A percentile compares a stretch with the other conserved stretches of the same genome.
Evolutionary conservation across 805 yeast species (phyloP).

Genomic region (Spathaspora gorwiae): DNA sequence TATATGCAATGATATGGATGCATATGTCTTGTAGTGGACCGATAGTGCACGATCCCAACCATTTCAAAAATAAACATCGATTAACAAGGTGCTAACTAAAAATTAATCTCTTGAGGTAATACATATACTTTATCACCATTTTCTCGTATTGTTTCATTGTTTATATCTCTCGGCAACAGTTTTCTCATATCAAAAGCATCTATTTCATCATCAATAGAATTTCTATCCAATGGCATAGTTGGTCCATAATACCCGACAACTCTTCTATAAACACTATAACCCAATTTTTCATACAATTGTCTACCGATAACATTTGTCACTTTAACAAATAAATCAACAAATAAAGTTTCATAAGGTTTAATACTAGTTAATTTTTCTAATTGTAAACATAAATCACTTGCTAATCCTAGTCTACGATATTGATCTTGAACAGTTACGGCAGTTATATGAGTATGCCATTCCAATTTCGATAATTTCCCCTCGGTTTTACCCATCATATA

Average conservation of each 20-base stretch:
- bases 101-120: slow-evolving; percentile 62
- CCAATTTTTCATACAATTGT: slow-evolving; percentile 77
- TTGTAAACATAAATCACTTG: slow-evolving; percentile 70
- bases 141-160: slow-evolving; percentile 48
- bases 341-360: slow-evolving; percentile 73
- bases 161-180: slow-evolving; percentile 52
- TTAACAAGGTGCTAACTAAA: slow-evolving; percentile 24
- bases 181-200: slow-evolving; percentile 91
- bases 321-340: slow-evolving; percentile 87
- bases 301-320: slow-evolving; percentile 80
- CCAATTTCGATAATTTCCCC: slow-evolving; percentile 58
- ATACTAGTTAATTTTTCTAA: slow-evolving; percentile 67
- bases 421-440: slow-evolving; percentile 87
- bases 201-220: slow-evolving; percentile 53
- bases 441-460: slow-evolving; percentile 96
- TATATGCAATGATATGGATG: too few relatives aligned
- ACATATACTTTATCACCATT: slow-evolving; percentile 61
- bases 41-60: too few relatives aligned
- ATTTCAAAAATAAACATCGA: too few relatives aligned
- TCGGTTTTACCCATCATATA: slow-evolving; percentile 97
- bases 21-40: too few relatives aligned
- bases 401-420: slow-evolving; percentile 82
- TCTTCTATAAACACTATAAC: slow-evolving; percentile 78
- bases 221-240: slow-evolving; percentile 43
- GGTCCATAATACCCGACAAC: slow-evolving; percentile 84